Evolutionary conservation across 106 monocot species (phyloP).

Genomic region (Gastrodia elata): DNA sequence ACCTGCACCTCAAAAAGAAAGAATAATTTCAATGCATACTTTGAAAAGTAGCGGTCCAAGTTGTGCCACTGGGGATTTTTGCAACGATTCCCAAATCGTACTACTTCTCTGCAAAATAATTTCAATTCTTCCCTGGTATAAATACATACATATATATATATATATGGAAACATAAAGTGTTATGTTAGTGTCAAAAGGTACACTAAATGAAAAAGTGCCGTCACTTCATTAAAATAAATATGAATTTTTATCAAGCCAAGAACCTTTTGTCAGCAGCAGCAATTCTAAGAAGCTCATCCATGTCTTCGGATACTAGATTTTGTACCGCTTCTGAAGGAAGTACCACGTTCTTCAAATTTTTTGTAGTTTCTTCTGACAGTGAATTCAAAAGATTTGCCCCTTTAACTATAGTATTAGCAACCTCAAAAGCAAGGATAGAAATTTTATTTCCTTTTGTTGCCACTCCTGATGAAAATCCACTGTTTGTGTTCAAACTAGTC

Average conservation of each 20-base stretch:
- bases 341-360: conserved; percentile 50
- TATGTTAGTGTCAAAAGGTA: background rate
- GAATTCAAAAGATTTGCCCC: conserved; percentile 69
- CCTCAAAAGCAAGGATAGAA: conserved; percentile 73
- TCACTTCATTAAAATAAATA: background rate
- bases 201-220: background rate
- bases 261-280: conserved; percentile 83
- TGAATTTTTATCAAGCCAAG: background rate
- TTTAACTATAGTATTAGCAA: conserved; percentile 74
- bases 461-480: conserved; percentile 49
- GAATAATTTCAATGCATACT: conserved; percentile 7
- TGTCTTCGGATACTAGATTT: conserved; percentile 47
- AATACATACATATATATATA: no score
- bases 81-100: conserved; percentile 82
- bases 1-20: background rate
- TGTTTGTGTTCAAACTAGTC: conserved; percentile 42
- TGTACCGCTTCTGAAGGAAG: conserved; percentile 75
- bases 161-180: conserved; percentile 4
- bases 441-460: conserved; percentile 49
- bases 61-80: conserved; percentile 91
- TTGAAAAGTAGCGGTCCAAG: conserved; percentile 35
- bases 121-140: conserved; percentile 64
- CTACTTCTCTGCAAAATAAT: conserved; percentile 59
- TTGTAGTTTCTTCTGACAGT: conserved; percentile 61
- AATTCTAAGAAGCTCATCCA: conserved; percentile 45